phyloP scores from a whole-genome alignment of 768 basidiomycete genomes.

The Boletus pseudopeckii region DNA sequence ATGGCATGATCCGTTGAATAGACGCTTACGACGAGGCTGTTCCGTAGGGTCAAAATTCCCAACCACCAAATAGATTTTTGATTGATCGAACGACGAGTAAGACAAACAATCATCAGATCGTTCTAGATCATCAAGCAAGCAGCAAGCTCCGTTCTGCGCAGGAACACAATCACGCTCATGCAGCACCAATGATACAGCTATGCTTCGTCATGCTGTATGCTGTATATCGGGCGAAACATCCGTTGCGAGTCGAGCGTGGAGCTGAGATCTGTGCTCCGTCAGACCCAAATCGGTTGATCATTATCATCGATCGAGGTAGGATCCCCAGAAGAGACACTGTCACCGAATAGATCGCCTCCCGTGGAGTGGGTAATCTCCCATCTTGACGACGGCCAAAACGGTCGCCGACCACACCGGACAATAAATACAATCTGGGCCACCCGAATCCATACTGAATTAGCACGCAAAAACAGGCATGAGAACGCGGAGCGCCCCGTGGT shows the following conservation, averaged over 20 bases:
- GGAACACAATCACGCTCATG: not conserved
- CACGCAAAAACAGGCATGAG: not conserved
- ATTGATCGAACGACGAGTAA: not conserved
- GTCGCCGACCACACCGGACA: not conserved
- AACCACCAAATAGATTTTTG: not conserved
- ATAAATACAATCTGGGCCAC: no score
- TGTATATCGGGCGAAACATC: not conserved
- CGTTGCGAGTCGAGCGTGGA: no score
- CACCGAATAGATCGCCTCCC: not conserved
- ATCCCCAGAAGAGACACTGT: not conserved
- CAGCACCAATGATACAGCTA: not conserved
- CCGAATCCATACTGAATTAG: not conserved
- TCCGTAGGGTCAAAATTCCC: not conserved
- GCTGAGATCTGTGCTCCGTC: not conserved
- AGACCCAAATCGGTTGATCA: not conserved
- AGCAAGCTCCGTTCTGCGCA: not conserved
- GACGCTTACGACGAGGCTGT: not conserved
- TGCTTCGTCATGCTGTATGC: not conserved
- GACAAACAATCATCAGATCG: not conserved
- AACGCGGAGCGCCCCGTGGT: no score
- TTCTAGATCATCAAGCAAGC: no score
- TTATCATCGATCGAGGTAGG: not conserved
- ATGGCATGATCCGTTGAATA: not conserved
- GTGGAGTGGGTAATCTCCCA: no score
- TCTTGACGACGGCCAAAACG: not conserved